Evolutionary conservation across 140 eudicot genomes (phyloP), one percentile per base, ranked within the genome.

Genomic region (Erigeron philadelphicus): DNA sequence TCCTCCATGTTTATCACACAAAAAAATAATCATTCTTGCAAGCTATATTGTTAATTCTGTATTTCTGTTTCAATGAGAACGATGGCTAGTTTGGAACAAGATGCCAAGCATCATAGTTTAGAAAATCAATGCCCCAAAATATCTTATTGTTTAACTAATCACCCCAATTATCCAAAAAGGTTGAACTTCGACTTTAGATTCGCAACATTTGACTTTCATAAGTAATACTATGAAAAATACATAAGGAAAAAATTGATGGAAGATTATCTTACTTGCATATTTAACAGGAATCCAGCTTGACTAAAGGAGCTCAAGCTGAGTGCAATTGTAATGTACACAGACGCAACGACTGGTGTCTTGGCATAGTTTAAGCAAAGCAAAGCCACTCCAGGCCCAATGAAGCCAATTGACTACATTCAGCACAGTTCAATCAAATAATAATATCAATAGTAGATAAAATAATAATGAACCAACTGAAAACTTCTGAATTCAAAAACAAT

Each of bases 281-380:
- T 93, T 58, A 93, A 88, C 23, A 93, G 79, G 77, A 89, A 93
- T n/a, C 99, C 99, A 21, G 99, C 99, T 87, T 93, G 99, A 81
- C 95, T 93, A 77, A 89, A 93, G 60, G 99, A 76, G 79, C 99
- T 87, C 38, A 93, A 75, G 76, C 99, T 93, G 66, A 93, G 87
- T 21, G 99, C 99, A 3, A 85, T 9, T 4, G 99, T 89, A 12
- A 93, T 76, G 46, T 76, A 75, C 35, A 93, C 64, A 8, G 99
- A 72, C 40, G 99, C 99, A 78, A 81, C 75, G 0, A 73, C 73
- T 0, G 99, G 99, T 61, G 99, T 83, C 66, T 76, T 86, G 21
- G 90, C 99, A 16, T 73, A 89, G 77, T 93, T 93, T 64, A 93
- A 82, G 77, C 90, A 80, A 49, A 93, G 94, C 73, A 93, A 81